A percentile compares a stretch with the other conserved stretches of the same genome.
Evolutionary conservation across 2,329 filamentous ascomycete genomes (phyloP).

Genomic region (Aspergillus costaricaensis): DNA sequence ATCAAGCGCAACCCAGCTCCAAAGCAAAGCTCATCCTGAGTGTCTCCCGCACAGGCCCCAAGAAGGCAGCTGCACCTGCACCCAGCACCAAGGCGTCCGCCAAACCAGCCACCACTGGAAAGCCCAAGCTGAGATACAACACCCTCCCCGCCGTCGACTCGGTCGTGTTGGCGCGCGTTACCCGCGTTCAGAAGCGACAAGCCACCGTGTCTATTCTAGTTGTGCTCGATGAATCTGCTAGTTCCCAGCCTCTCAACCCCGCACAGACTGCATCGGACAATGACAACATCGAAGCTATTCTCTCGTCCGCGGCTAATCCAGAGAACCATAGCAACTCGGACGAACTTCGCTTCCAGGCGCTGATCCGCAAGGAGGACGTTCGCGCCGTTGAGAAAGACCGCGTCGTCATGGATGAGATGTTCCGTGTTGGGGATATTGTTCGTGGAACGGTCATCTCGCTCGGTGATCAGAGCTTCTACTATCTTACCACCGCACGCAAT

Average conservation of each 20-base stretch:
- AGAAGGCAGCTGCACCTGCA: background rate
- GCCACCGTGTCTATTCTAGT: conserved; percentile 84
- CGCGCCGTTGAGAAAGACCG: conserved; percentile 94
- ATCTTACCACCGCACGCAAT: conserved; percentile 88
- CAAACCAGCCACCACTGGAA: conserved; percentile 17
- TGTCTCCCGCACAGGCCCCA: conserved; percentile 28
- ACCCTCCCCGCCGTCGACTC: conserved; percentile 80
- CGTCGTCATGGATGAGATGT: conserved; percentile 86
- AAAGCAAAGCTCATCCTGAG: conserved; percentile 44
- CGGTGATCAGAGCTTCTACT: conserved; percentile 93
- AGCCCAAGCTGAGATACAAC: conserved; percentile 58
- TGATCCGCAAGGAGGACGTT: conserved; percentile 88
- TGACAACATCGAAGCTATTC: conserved; percentile 41
- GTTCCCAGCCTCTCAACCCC: conserved; percentile 23
- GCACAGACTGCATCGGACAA: conserved; percentile 34
- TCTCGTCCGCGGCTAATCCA: conserved; percentile 41
- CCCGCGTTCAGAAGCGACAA: conserved; percentile 80
- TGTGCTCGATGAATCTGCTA: conserved; percentile 59
- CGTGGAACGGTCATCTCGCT: conserved; percentile 84
- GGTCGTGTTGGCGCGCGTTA: conserved; percentile 79
- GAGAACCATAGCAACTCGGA: conserved; percentile 56
- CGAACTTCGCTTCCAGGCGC: conserved; percentile 71
- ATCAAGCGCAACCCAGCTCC: conserved; percentile 42
- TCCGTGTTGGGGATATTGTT: conserved; percentile 90
- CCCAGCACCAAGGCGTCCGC: conserved; percentile 4